A percentile compares a stretch with the other conserved stretches of the same genome.
These are phyloP conservation scores for Knoxia roxburghii DNA, from an alignment of 257 asterid species.

Conservation along the genomic window DNA sequence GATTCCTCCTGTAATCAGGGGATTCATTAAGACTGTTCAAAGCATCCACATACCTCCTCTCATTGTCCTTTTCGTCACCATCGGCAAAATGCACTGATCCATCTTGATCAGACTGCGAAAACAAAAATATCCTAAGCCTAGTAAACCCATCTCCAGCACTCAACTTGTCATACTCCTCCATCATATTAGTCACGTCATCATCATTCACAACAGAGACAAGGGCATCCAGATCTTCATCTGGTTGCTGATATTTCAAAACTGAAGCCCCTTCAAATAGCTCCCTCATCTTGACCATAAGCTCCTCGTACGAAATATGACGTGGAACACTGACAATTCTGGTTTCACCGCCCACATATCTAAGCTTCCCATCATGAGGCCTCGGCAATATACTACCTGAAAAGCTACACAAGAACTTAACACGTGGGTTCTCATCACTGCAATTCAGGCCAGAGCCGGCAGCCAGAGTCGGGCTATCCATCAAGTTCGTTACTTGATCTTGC, in stretches of 20 bases:
- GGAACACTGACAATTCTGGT: slow-evolving; percentile 79
- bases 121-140: slow-evolving; percentile 77
- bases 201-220: slow-evolving; percentile 93
- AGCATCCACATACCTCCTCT: slow-evolving; percentile 93
- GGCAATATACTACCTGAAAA: slow-evolving; percentile 84
- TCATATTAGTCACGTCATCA: slow-evolving; percentile 94
- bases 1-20: slow-evolving; percentile 64
- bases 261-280: slow-evolving; percentile 79
- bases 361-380: slow-evolving; percentile 95
- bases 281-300: slow-evolving; percentile 84
- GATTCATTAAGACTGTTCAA: slow-evolving; percentile 89
- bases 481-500: slow-evolving; percentile 14
- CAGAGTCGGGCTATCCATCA: slow-evolving; percentile 66
- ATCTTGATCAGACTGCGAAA: slow-evolving; percentile 65
- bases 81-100: slow-evolving; percentile 64
- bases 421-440: slow-evolving; percentile 57
- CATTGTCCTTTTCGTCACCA: slow-evolving; percentile 90
- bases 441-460: slow-evolving; percentile 39
- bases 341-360: slow-evolving; percentile 95
- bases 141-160: slow-evolving; percentile 79
- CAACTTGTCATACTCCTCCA: slow-evolving; percentile 97
- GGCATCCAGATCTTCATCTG: slow-evolving; percentile 98
- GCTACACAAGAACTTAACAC: slow-evolving; percentile 91
- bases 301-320: slow-evolving; percentile 68
- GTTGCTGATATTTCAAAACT: slow-evolving; percentile 85